Evolutionary conservation across 495 filamentous ascomycete genomes (phyloP), one percentile per base, ranked within the genome.

Genomic region (Geoglossum glabrum): DNA sequence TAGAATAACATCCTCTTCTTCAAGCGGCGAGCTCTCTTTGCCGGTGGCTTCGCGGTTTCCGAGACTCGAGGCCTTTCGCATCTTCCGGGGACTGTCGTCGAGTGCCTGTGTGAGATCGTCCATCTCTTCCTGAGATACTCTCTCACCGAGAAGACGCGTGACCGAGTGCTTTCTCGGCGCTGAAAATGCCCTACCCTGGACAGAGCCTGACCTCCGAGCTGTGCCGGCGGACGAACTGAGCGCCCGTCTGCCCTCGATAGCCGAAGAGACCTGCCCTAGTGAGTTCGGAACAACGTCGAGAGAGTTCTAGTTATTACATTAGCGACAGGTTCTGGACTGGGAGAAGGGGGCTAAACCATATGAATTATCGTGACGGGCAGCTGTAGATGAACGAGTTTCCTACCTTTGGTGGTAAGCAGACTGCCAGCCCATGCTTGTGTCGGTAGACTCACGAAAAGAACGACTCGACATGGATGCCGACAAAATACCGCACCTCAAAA

Each of bases 211-310:
- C n/a, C 56, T 33, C 1, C 38, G 43, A 25, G 1, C 15, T 17
- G 54, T 33, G 6, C 23, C 31, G 30, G 19, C 10, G 45, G 34
- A 27, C 25, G 33, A 33, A 21, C 26, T 33, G n/a, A 10, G 27
- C n/a, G 38, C 6, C 0, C 72, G 65, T 55, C 71, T 74, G 55
- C 73, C 72, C 57, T 76, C 73, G 55, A 80, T 76, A n/a, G 77
- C 72, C 6, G 72, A 70, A 23, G 77, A 72, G 9, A 80, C 77
- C 66, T 78, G 76, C 3, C 71, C 68, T 9, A 80, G 67, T n/a
- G 74, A 73, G 57, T 80, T 80, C 4, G 78, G 76, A 27, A 77
- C 71, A n/a, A 80, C 76, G 52, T 80, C 78, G 55, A 79, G 72
- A 27, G 78, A 77, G 63, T 79, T 79, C 72, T 74, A 38, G 11